Conservation (phyloP, 2,329 filamentous ascomycete species). For the Talaromyces islandicus region DNA sequence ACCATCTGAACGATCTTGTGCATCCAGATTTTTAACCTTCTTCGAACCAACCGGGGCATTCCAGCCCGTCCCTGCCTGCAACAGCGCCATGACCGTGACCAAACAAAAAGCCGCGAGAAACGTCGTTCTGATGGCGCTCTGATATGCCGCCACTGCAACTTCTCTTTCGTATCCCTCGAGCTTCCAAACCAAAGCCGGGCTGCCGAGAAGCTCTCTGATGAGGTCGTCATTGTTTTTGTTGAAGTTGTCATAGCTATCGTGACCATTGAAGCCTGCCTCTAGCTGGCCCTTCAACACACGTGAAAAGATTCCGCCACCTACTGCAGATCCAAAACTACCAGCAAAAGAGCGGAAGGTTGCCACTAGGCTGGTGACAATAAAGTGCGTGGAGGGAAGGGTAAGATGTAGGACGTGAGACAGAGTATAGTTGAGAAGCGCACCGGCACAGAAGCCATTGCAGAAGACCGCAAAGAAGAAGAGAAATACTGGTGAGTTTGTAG, state of each 20-base stretch:
- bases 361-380: slow-evolving; percentile 68
- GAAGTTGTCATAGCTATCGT: slow-evolving; percentile 13
- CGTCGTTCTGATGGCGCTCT: slow-evolving; percentile 47
- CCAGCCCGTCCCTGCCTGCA: slow-evolving; percentile 58
- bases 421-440: slow-evolving; percentile 71
- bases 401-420: slow-evolving; percentile 74
- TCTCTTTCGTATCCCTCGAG: slow-evolving; percentile 45
- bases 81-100: slow-evolving; percentile 42
- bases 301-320: slow-evolving; percentile 70
- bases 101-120: slow-evolving; percentile 49
- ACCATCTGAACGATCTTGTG: neutral
- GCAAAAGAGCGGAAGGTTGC: slow-evolving; percentile 59
- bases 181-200: slow-evolving; percentile 49
- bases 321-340: slow-evolving; percentile 71
- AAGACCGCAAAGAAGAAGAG: slow-evolving; percentile 59
- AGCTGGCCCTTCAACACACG: slow-evolving; percentile 54
- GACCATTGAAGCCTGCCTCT: slow-evolving; percentile 41
- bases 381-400: slow-evolving; percentile 60
- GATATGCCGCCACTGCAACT: slow-evolving; percentile 50
- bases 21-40: neutral
- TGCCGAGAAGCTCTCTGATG: slow-evolving; percentile 52
- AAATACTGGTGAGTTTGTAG: slow-evolving; percentile 43
- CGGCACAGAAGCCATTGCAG: slow-evolving; percentile 65
- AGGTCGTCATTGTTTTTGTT: slow-evolving; percentile 40
- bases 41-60: slow-evolving; percentile 22